Evolutionary conservation across 306 rosid species (phyloP), one percentile per base, ranked within the genome.

Genomic region (Sicyos edulis): DNA sequence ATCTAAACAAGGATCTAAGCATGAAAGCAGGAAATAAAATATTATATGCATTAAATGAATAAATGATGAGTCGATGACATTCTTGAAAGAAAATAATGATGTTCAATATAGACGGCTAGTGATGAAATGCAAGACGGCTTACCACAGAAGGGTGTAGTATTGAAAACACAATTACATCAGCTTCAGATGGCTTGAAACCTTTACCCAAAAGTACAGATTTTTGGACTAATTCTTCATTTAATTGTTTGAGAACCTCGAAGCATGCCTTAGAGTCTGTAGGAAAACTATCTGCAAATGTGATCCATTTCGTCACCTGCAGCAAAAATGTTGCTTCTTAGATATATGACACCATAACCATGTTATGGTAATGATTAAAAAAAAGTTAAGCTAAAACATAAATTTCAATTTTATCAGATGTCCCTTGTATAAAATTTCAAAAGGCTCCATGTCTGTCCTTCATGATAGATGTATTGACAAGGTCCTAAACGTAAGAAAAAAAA

Each of bases 61-160:
- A 62, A 29, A 45, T 21, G 6, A 55, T n/a, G n/a, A n/a, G n/a
- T n/a, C n/a, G n/a, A n/a, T 8, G 7, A 8, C 65, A 4, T 14
- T 44, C 53, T 32, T 21, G 52, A 32, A 44, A 50, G 54, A 32
- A 70, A 13, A 47, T 22, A 44, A 70, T 17, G 12, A 49, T 58
- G 24, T 44, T n/a, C 17, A 34, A 20, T 10, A 75, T 22, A 26
- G 47, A 20, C 15, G 16, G 19, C 6, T 70, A 13, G 40, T 57
- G 44, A 32, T 17, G 32, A 44, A 34, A 66, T 53, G 59, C 7
- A 21, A 61, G 52, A 68, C 20, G 74, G 75, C 82, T 52, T 87
- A 93, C 99, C 96, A 91, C 78, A 63, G 79, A 80, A 70, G 95
- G 82, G 84, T 88, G 92, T 81, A 90, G 54, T 16, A 62, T 91